Base-by-base conservation (phyloP, 352 stramenopile species). In the Pythium guiyangense region DNA sequence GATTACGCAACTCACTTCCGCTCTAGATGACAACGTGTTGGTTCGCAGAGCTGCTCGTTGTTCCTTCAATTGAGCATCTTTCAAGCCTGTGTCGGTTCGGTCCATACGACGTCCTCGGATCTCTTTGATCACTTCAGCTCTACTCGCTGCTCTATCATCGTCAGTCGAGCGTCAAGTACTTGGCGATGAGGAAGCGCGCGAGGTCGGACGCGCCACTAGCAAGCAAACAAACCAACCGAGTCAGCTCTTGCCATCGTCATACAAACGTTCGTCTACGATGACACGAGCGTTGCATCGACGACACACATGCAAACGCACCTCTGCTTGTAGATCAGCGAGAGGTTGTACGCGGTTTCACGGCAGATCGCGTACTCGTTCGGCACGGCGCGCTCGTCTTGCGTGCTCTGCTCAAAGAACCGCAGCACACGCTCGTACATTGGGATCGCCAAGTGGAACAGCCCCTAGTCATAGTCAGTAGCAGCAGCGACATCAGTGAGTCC, bases 281-380 rank as follows among this genome's bases (percentile, higher is more conserved):
- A n/a, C 31, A 59, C 45, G 35, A 11, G 17, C 6, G 11, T 34
- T 39, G n/a, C n/a, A n/a, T n/a, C n/a, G 45, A 25, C 17, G n/a
- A n/a, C n/a, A n/a, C 25, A 9, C 34, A 26, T 20, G 22, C 20
- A 9, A 4, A 43, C 45, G 35, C 34, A 94, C 84, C 84, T 94
- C 60, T 95, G 78, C 48, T 88, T 86, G 67, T 95, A 95, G 35
- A 95, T 93, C 29, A 95, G 71, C 17, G 83, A 91, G 43, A 95
- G 66, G 44, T 95, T 95, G 68, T 93, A 93, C n/a, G 85, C 85
- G 9, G 85, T 90, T 63, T 95, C 85, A 20, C 79, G 73, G 54
- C 77, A 92, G 15, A 95, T 70, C 47, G 80, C 67, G 49, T 91
- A 93, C 63, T 92, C 77, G 2, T 62, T 55, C 1, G 79, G 77